Evolutionary conservation across 176 grass and related monocot genomes (phyloP).

Genomic region (Puya raimondii): DNA sequence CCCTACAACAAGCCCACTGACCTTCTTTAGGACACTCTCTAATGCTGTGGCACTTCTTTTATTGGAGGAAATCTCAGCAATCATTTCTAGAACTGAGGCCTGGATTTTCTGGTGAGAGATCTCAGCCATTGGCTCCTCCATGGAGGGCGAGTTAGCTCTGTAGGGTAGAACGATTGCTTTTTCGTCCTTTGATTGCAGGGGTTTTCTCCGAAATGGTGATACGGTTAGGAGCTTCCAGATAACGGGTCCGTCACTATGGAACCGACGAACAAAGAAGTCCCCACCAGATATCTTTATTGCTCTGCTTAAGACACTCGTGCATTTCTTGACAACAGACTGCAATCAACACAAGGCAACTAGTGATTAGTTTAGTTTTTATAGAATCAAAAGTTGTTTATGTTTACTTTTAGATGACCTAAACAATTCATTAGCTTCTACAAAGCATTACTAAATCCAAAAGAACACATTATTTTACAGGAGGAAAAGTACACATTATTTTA

Average conservation of each 20-base stretch:
- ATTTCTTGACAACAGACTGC: conserved; percentile 73
- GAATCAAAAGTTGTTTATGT: no score
- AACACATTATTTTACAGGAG: no score
- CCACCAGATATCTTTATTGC: conserved; percentile 64
- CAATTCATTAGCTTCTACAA: no score
- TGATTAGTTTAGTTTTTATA: no score
- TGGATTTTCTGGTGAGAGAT: conserved; percentile 90
- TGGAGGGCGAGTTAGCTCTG: conserved; percentile 40
- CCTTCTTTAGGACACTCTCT: conserved; percentile 61
- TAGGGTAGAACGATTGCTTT: conserved; percentile 80
- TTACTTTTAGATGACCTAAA: no score
- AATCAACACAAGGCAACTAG: conserved; percentile 12
- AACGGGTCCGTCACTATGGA: conserved; percentile 66
- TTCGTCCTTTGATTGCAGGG: conserved; percentile 28
- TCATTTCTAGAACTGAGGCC: conserved; percentile 70
- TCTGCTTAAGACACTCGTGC: conserved; percentile 56
- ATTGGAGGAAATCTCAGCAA: conserved; percentile 47
- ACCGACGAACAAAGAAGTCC: conserved; percentile 75
- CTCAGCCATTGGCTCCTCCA: conserved; percentile 75
- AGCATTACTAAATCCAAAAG: no score
- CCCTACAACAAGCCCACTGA: conserved; percentile 80
- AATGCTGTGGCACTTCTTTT: conserved; percentile 61
- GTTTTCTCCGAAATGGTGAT: conserved; percentile 61
- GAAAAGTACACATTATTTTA: no score
- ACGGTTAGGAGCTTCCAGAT: conserved; percentile 70